phyloP scores from a whole-genome alignment of 1,139 yeast species.

The Ogataea hybrid region DNA sequence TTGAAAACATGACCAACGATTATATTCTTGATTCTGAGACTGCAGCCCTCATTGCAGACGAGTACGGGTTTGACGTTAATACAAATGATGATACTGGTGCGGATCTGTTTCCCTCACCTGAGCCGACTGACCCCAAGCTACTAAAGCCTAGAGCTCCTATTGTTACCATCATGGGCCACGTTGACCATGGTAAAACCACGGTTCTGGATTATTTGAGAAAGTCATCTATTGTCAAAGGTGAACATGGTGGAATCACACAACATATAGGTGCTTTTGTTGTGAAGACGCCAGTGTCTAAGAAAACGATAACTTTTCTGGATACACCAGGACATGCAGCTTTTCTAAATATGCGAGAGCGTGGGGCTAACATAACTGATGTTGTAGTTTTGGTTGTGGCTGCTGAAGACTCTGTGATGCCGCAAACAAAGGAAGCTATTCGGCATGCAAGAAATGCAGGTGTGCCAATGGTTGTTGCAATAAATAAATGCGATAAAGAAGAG shows the following conservation, averaged over 20 bases:
- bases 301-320: constrained; percentile 82
- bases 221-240: constrained; percentile 77
- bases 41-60: constrained; percentile 84
- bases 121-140: constrained; percentile 29
- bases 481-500: constrained; percentile 84
- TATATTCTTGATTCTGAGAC: constrained; percentile 84
- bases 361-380: constrained; percentile 92
- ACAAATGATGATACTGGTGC: constrained; percentile 58
- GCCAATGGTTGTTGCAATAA: constrained; percentile 86
- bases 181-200: constrained; percentile 97
- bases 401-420: constrained; percentile 98
- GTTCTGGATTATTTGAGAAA: constrained; percentile 82
- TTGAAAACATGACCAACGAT: constrained; percentile 70
- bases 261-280: constrained; percentile 98
- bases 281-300: constrained; percentile 67
- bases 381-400: constrained; percentile 95
- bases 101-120: constrained; percentile 59
- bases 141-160: constrained; percentile 82
- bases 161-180: constrained; percentile 98
- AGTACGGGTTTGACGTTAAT: constrained; percentile 70
- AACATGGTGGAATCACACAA: constrained; percentile 97
- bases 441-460: constrained; percentile 86
- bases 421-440: constrained; percentile 91
- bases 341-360: constrained; percentile 93
- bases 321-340: constrained; percentile 99